A percentile compares a stretch with the other conserved stretches of the same genome.
These are phyloP conservation scores for Zelopaecilomyces penicillatus DNA, from an alignment of 2,329 filamentous ascomycete species.

Conservation along the genomic window DNA sequence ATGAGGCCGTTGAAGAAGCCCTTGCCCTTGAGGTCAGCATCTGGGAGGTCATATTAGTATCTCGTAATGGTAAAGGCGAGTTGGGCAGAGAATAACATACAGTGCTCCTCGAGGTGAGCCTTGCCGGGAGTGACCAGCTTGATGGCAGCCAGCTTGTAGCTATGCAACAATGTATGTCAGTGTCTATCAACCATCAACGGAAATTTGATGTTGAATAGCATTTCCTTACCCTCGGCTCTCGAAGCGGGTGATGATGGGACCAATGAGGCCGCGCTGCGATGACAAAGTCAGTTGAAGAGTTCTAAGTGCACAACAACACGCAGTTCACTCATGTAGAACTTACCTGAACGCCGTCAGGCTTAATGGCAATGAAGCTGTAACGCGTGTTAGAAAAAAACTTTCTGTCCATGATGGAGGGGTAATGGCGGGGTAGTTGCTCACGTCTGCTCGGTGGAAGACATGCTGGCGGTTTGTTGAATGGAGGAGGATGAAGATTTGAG, in stretches of 20 bases:
- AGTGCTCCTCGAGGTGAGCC: constrained; percentile 98
- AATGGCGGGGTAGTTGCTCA: constrained; percentile 42
- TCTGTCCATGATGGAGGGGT: constrained; percentile 12
- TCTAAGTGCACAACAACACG: not conserved
- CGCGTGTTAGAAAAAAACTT: constrained; percentile 15
- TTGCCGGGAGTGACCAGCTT: constrained; percentile 86
- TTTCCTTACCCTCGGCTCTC: constrained; percentile 76
- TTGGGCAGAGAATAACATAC: too few species aligned
- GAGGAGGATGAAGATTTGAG: constrained; percentile 19
- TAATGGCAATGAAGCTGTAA: constrained; percentile 97
- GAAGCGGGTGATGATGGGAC: constrained; percentile 96
- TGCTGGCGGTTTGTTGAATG: constrained; percentile 35
- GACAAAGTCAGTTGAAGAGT: constrained; percentile 14
- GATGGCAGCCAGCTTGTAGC: constrained; percentile 97
- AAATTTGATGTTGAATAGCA: not conserved
- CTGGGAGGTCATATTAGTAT: constrained; percentile 30
- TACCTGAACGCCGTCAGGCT: constrained; percentile 99
- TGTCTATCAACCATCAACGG: not conserved
- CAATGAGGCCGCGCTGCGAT: constrained; percentile 83
- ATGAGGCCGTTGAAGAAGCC: constrained; percentile 95
- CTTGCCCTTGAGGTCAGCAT: constrained; percentile 85
- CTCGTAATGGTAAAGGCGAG: too few species aligned
- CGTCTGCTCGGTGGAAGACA: constrained; percentile 78
- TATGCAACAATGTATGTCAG: constrained; percentile 23
- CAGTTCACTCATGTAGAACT: constrained; percentile 13